Base-by-base conservation (phyloP, 2,329 filamentous ascomycete species). In the Pseudogymnoascus pannorum region DNA sequence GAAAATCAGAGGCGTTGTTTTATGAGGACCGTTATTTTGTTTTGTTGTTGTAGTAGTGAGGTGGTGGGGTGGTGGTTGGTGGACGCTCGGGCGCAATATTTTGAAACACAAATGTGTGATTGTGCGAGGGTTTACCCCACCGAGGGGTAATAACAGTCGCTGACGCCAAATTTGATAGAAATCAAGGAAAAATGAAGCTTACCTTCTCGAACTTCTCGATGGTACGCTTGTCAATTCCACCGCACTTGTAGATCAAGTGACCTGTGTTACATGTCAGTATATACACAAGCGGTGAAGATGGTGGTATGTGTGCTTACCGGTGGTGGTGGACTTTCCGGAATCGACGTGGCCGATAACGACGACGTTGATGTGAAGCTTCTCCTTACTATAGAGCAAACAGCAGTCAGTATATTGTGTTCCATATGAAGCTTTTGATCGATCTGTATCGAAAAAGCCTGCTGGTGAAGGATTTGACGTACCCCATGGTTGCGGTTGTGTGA, bases 191-290 rank as follows among this genome's bases (percentile, higher is more conserved):
- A 57, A 61, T 31, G 29, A 57, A 40, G 60, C 86, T 78, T 81
- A 95, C 92, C 91, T 99, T 99, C 92, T 99, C 94, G 88, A 99
- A 99, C 90, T 99, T 99, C 89, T 99, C 94, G 79, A 99, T 99
- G 81, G 93, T 97, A 92, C 94, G 93, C 87, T 93, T 92, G 91
- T 99, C 94, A 78, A 97, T 99, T 91, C 94, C 94, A 89, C 94
- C 94, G 86, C 94, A 97, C 89, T 99, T 93, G 92, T 97, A 97
- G 90, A 99, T 97, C 87, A 99, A 88, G 85, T 93, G 87, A 80
- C 87, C 86, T 74, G 80, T 89, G 78, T 79, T 72, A 74, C 70
- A 71, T 70, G 66, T 70, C 64, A 70, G 57, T 60, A 60, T 63
- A 58, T 60, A 58, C 51, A 44, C 57, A 31, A 59, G 42, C 59